A percentile compares a stretch with the other conserved stretches of the same genome.
Evolutionary conservation across 192 early-diverging fungal species (phyloP).

Genomic region (Entophlyctis helioformis): DNA sequence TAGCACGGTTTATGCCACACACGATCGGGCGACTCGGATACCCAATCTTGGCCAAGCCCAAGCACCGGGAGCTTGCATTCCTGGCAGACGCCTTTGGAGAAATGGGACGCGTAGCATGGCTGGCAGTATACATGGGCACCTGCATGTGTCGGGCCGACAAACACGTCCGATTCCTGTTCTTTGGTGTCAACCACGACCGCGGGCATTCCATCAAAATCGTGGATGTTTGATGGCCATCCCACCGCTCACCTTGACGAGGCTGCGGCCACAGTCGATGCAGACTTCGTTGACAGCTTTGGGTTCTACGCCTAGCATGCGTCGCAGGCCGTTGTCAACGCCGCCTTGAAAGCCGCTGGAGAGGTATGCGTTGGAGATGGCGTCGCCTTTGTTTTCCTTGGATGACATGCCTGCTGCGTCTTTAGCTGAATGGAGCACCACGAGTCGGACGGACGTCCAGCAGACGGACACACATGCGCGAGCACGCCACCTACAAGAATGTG

Average conservation of each 20-base stretch:
- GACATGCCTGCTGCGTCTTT: too few relatives aligned
- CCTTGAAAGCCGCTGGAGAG: conserved; percentile 4
- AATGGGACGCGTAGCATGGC: conserved; percentile 3
- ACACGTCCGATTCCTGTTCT: conserved; percentile 4
- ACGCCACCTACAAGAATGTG: too few relatives aligned
- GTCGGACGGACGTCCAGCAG: too few relatives aligned
- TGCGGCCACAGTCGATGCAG: conserved; percentile 7
- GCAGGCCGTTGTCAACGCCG: conserved; percentile 10
- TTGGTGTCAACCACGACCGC: neutral
- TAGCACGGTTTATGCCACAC: too few relatives aligned
- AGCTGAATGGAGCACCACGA: too few relatives aligned
- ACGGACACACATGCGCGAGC: too few relatives aligned
- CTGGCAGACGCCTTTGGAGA: conserved; percentile 12
- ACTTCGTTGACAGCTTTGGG: conserved; percentile 4
- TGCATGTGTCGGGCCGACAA: conserved; percentile 5
- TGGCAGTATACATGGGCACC: conserved; percentile 11
- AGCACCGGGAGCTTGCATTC: conserved; percentile 9
- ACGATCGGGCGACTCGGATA: too few relatives aligned
- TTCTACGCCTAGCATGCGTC: conserved; percentile 9
- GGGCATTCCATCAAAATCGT: neutral
- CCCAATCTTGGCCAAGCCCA: conserved; percentile 10
- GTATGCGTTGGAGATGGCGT: conserved; percentile 8
- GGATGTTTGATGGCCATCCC: neutral
- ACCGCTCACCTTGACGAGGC: neutral
- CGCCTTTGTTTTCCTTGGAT: conserved; percentile 1